These are phyloP conservation scores for Trichoderma brevicompactum DNA, from an alignment of 2,329 filamentous ascomycete species.

Conservation along the genomic window DNA sequence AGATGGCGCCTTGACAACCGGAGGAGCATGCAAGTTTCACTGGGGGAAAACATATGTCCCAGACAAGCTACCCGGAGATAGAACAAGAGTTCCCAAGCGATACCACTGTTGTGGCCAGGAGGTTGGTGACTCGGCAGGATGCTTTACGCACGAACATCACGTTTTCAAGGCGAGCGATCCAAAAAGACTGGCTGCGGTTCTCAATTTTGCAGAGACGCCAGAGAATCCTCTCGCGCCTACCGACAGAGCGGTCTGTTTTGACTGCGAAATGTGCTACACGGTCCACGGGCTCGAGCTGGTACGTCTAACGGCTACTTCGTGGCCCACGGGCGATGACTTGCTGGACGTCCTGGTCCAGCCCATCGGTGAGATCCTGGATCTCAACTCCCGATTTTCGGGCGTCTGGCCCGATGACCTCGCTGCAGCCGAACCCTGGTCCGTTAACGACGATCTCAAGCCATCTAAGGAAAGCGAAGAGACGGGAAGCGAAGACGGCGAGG, in stretches of 20 bases:
- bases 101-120: constrained; percentile 81
- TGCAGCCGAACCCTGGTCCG: constrained; percentile 63
- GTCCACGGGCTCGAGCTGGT: constrained; percentile 86
- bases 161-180: constrained; percentile 84
- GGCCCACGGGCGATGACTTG: constrained; percentile 76
- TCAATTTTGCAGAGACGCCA: constrained; percentile 83
- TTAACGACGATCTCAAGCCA: constrained; percentile 34
- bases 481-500: constrained; percentile 39
- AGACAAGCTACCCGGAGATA: constrained; percentile 59
- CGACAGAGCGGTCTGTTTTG: constrained; percentile 76
- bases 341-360: constrained; percentile 87
- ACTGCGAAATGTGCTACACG: constrained; percentile 98
- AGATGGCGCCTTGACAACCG: constrained; percentile 75
- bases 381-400: constrained; percentile 92
- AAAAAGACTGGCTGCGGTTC: constrained; percentile 74
- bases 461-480: constrained; percentile 36
- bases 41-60: constrained; percentile 71
- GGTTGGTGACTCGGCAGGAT: constrained; percentile 74
- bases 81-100: constrained; percentile 60
- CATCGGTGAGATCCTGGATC: constrained; percentile 80
- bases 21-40: constrained; percentile 80
- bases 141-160: constrained; percentile 71
- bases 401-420: constrained; percentile 78
- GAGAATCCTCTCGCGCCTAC: constrained; percentile 57
- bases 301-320: constrained; percentile 84